phyloP scores from a whole-genome alignment of 2,329 filamentous ascomycete genomes.

The Aspergillus unguis region DNA sequence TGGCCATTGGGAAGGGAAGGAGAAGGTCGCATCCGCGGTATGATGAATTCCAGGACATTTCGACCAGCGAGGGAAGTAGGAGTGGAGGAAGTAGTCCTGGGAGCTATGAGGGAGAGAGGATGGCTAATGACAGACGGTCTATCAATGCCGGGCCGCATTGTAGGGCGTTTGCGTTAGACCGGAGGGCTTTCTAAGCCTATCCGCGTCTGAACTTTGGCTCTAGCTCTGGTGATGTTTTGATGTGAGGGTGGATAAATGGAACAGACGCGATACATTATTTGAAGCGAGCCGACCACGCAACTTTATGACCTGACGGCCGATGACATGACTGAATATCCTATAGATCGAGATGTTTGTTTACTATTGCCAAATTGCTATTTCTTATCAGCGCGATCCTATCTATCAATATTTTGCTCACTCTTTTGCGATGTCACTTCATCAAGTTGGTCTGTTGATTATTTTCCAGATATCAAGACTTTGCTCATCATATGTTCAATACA shows the following conservation, averaged over 20 bases:
- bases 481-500: no score
- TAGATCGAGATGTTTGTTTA: constrained; percentile 19
- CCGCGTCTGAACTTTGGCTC: no score
- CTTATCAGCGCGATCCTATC: neutral
- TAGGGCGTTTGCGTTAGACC: constrained; percentile 26
- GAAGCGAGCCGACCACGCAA: neutral
- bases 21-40: constrained; percentile 39
- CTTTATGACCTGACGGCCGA: constrained; percentile 28
- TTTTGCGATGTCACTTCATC: neutral
- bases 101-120: constrained; percentile 26
- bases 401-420: neutral
- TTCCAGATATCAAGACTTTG: neutral
- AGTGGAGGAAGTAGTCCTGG: constrained; percentile 57
- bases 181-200: constrained; percentile 9
- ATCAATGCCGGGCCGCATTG: constrained; percentile 13
- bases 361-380: neutral
- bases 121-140: constrained; percentile 22
- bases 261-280: neutral
- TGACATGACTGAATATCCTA: constrained; percentile 23
- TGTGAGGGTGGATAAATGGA: no score
- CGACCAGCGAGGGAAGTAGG: constrained; percentile 44
- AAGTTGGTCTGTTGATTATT: constrained; percentile 8
- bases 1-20: constrained; percentile 61
- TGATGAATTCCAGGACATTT: constrained; percentile 46
- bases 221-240: no score